phyloP scores from a whole-genome alignment of 2,329 filamentous ascomycete species.

The Ascochyta pisi region DNA sequence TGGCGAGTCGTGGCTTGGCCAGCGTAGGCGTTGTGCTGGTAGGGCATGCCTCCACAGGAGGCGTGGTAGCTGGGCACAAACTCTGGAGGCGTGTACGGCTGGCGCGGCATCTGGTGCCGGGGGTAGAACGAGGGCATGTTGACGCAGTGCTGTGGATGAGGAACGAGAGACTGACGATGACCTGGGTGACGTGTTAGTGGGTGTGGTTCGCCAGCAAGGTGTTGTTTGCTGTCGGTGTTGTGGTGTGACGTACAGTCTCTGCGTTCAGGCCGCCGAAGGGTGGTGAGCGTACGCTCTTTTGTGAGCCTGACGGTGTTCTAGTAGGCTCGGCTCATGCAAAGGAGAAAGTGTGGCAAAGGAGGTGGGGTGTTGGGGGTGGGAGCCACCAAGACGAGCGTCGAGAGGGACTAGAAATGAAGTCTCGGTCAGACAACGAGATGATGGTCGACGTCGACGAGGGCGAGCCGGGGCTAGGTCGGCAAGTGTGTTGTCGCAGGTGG shows the following conservation, averaged over 20 bases:
- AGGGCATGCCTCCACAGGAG: conserved; percentile 55
- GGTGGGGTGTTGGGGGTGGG: conserved; percentile 25
- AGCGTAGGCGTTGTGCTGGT: conserved; percentile 54
- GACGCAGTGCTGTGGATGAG: conserved; percentile 41
- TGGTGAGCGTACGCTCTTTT: conserved; percentile 48
- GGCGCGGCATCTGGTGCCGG: conserved; percentile 52
- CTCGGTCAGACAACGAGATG: conserved; percentile 28
- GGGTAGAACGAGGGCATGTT: conserved; percentile 61
- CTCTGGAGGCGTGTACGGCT: conserved; percentile 58
- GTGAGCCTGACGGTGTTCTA: conserved; percentile 44
- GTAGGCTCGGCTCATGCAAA: conserved; percentile 47
- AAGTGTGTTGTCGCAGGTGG: conserved; percentile 22
- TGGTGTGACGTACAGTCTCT: conserved; percentile 48
- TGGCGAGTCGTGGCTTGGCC: conserved; percentile 50
- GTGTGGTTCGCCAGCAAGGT: not conserved
- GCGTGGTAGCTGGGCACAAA: conserved; percentile 54
- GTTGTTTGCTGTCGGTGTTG: conserved; percentile 5
- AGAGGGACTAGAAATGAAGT: conserved; percentile 35
- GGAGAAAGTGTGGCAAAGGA: conserved; percentile 24
- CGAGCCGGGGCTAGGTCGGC: conserved; percentile 16
- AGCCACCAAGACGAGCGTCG: conserved; percentile 30
- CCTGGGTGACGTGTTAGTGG: conserved; percentile 39
- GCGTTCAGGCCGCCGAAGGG: conserved; percentile 42
- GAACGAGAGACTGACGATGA: conserved; percentile 53
- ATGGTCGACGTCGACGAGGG: conserved; percentile 19